Percentiles rank a stretch among this genome's conserved stretches.
phyloP scores from a whole-genome alignment of 2,329 filamentous ascomycete genomes.

The Aspergillus quadricinctus region DNA sequence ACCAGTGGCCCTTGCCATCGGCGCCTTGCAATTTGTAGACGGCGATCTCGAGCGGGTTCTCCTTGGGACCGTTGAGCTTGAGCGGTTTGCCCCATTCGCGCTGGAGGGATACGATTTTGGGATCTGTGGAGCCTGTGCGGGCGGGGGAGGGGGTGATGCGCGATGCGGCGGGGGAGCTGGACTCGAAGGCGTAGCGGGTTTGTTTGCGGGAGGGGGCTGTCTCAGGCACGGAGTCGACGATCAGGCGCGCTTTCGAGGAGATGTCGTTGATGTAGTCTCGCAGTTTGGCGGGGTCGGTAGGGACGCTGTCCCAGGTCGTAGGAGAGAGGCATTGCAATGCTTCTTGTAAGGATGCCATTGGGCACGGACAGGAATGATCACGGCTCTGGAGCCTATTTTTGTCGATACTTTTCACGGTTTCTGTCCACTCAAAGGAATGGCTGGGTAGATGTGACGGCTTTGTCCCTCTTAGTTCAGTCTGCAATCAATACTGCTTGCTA shows the following conservation, averaged over 20 bases:
- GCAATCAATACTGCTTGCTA: not conserved
- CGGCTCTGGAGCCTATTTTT: conserved; percentile 2
- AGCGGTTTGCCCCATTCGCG: conserved; percentile 83
- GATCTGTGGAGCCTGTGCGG: conserved; percentile 46
- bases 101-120: conserved; percentile 58
- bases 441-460: not conserved
- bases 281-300: conserved; percentile 45
- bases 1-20: conserved; percentile 85
- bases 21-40: conserved; percentile 76
- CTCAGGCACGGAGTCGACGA: conserved; percentile 72
- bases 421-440: not conserved
- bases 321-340: conserved; percentile 56
- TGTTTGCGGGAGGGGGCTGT: conserved; percentile 17
- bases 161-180: conserved; percentile 44
- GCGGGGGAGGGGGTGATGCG: conserved; percentile 52
- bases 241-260: conserved; percentile 63
- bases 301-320: conserved; percentile 50
- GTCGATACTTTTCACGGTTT: not conserved
- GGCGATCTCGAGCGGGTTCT: conserved; percentile 70
- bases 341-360: conserved; percentile 57
- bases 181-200: conserved; percentile 9
- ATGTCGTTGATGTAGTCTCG: conserved; percentile 54
- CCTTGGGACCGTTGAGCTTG: conserved; percentile 54
- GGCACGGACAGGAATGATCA: not conserved
- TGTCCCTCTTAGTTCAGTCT: not conserved